phyloP scores from a whole-genome alignment of 106 monocot genomes.

The Allium cepa region DNA sequence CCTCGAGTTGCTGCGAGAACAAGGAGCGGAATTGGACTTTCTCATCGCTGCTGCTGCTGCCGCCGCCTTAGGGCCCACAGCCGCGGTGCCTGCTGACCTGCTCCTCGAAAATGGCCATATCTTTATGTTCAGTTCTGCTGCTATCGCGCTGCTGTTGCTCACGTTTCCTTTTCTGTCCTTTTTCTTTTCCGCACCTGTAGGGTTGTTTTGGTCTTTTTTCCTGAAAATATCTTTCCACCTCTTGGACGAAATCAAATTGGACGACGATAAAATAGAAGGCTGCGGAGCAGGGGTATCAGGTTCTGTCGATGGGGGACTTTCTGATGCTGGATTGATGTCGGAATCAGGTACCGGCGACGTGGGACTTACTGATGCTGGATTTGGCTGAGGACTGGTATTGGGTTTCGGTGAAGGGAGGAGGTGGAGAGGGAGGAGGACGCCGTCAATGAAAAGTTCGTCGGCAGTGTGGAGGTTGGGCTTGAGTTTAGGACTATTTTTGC shows the following conservation, averaged over 20 bases:
- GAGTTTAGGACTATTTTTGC: conserved; percentile 21
- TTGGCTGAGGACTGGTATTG: not conserved
- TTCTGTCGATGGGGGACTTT: not conserved
- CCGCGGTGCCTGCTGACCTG: conserved; percentile 61
- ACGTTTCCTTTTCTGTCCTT: conserved; percentile 5
- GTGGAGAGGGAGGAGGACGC: conserved; percentile 66
- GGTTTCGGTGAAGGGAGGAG: not conserved
- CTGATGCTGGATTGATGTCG: not conserved
- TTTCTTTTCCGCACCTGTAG: conserved; percentile 17
- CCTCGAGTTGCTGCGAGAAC: conserved; percentile 90
- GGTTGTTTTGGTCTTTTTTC: conserved; percentile 1
- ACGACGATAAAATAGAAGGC: not conserved
- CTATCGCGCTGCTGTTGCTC: conserved; percentile 1
- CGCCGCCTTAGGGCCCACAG: not conserved
- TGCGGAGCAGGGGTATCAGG: not conserved
- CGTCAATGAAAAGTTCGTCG: conserved; percentile 77
- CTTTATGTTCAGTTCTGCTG: conserved; percentile 71
- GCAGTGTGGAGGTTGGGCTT: conserved; percentile 34
- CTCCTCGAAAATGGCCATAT: conserved; percentile 94
- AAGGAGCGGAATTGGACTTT: conserved; percentile 76
- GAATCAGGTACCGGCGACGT: not conserved
- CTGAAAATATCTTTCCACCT: conserved; percentile 79
- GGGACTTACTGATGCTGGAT: not conserved
- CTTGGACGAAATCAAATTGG: conserved; percentile 18
- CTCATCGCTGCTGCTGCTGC: conserved; percentile 7